A percentile compares a stretch with the other conserved stretches of the same genome.
These are phyloP conservation scores for Hirsutella rhossiliensis DNA, from an alignment of 2,329 filamentous ascomycete species.

Conservation along the genomic window DNA sequence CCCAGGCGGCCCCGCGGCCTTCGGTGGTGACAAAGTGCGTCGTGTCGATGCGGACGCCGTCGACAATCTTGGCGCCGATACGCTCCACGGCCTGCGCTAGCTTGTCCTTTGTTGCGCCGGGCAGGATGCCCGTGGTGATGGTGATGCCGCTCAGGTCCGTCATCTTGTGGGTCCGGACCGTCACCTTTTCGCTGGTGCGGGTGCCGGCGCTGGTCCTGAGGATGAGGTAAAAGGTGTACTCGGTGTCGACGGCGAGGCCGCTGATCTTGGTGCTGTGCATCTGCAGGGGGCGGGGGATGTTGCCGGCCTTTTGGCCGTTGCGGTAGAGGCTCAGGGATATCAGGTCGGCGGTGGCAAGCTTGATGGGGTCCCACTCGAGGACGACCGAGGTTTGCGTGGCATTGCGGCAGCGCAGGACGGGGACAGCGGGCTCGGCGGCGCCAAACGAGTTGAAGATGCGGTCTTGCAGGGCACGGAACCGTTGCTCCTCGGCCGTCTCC, in stretches of 20 bases:
- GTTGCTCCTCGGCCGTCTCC: constrained; percentile 60
- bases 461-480: constrained; percentile 78
- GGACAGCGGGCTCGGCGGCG: constrained; percentile 60
- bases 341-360: constrained; percentile 83
- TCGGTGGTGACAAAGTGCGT: constrained; percentile 98
- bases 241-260: constrained; percentile 88
- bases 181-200: constrained; percentile 69
- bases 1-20: constrained; percentile 79
- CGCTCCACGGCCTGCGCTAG: constrained; percentile 67
- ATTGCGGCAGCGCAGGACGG: constrained; percentile 83
- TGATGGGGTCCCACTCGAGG: constrained; percentile 93
- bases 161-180: constrained; percentile 94
- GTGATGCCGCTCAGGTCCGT: constrained; percentile 93
- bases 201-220: constrained; percentile 85
- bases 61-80: constrained; percentile 86
- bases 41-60: constrained; percentile 87
- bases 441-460: constrained; percentile 83
- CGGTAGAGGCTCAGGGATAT: constrained; percentile 84
- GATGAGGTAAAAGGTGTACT: constrained; percentile 90
- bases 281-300: constrained; percentile 75
- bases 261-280: constrained; percentile 96
- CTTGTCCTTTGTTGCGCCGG: constrained; percentile 57
- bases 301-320: constrained; percentile 93
- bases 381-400: constrained; percentile 97
- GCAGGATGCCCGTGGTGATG: constrained; percentile 80